A percentile compares a stretch with the other conserved stretches of the same genome.
phyloP scores from a whole-genome alignment of 192 early-diverging fungal species.

The Rhizoclosmatium sp. region DNA sequence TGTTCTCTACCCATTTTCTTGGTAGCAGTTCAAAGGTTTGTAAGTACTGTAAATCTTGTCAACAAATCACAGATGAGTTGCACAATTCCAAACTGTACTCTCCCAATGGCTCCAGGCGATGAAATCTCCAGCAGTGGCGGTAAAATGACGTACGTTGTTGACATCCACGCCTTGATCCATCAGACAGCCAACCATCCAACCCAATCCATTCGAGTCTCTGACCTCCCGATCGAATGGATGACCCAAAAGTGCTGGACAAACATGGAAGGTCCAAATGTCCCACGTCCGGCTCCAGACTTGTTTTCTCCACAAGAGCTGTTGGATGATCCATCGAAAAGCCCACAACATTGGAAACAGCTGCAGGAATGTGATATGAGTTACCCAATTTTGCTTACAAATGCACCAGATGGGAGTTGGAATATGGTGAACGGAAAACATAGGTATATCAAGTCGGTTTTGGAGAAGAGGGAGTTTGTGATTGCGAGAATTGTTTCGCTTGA shows the following conservation, averaged over 20 bases:
- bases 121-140: conserved; percentile 16
- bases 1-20: too few species aligned
- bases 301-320: conserved; percentile 3
- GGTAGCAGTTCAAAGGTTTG: too few species aligned
- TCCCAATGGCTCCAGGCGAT: neutral
- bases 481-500: neutral
- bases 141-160: neutral
- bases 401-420: conserved; percentile 3
- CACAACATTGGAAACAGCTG: neutral
- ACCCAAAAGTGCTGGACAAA: conserved; percentile 3
- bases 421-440: conserved; percentile 10
- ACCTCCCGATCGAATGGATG: neutral
- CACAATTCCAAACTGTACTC: neutral
- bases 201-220: neutral
- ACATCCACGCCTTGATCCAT: conserved; percentile 2
- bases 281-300: conserved; percentile 8
- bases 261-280: neutral
- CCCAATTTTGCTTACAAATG: neutral
- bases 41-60: too few species aligned
- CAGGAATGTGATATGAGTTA: neutral
- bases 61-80: neutral
- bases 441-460: neutral
- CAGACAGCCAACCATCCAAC: neutral
- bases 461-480: neutral
- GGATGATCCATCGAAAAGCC: conserved; percentile 9